Conservation (phyloP, 2,329 filamentous ascomycete species). For the Venturia nashicola region DNA sequence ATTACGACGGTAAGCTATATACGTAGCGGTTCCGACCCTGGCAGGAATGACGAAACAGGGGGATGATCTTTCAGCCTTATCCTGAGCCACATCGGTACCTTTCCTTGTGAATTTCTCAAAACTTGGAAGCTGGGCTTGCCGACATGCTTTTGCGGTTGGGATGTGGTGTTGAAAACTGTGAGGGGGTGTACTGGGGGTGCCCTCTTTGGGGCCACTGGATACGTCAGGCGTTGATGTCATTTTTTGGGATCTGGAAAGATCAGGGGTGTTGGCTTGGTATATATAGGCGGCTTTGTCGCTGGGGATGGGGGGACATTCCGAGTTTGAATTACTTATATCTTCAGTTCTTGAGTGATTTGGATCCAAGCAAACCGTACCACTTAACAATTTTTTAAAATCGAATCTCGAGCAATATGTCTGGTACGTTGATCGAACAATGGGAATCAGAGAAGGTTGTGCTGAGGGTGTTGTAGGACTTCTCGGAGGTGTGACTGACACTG, state of each 20-base stretch:
- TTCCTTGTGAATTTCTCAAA: neutral
- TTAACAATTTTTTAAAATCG: neutral
- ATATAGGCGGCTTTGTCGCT: too few species aligned
- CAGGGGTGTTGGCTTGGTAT: too few species aligned
- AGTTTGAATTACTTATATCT: too few species aligned
- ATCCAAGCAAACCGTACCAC: neutral
- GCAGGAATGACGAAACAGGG: neutral
- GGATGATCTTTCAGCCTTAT: neutral
- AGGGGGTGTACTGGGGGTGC: neutral
- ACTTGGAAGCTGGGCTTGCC: neutral
- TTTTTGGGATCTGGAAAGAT: neutral
- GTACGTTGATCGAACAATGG: neutral
- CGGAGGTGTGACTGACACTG: slow-evolving; percentile 3
- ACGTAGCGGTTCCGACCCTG: neutral
- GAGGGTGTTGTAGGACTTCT: neutral
- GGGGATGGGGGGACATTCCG: too few species aligned
- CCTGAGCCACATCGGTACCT: neutral
- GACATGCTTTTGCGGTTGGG: too few species aligned
- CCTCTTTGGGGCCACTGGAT: neutral
- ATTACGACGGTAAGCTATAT: neutral
- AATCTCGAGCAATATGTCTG: neutral
- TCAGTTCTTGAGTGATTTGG: neutral
- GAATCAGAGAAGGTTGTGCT: too few species aligned
- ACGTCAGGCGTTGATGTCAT: slow-evolving; percentile 1
- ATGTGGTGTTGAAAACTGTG: too few species aligned